A percentile compares a stretch with the other conserved stretches of the same genome.
Evolutionary conservation across 2,329 filamentous ascomycete species (phyloP).

Genomic region (Venturia oleaginea): DNA sequence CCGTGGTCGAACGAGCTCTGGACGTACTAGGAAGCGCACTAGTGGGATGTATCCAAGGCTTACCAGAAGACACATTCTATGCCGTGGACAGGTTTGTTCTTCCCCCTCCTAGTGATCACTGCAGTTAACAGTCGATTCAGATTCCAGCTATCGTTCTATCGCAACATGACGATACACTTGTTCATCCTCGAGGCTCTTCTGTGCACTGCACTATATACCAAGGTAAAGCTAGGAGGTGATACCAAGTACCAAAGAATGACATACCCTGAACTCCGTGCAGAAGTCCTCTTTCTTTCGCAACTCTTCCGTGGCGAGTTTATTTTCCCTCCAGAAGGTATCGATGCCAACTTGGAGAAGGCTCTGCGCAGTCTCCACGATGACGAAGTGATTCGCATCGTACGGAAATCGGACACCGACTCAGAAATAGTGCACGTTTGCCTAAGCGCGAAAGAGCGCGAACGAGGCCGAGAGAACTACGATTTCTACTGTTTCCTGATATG

Average conservation of each 20-base stretch:
- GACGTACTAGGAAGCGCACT: constrained; percentile 87
- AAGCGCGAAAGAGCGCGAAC: constrained; percentile 63
- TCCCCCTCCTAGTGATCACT: background rate
- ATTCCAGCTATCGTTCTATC: constrained; percentile 96
- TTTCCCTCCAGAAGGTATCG: constrained; percentile 79
- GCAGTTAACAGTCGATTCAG: constrained; percentile 20
- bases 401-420: constrained; percentile 29
- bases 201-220: constrained; percentile 80
- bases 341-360: constrained; percentile 71
- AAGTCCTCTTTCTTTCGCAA: constrained; percentile 80
- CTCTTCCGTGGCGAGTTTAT: constrained; percentile 97
- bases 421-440: constrained; percentile 62
- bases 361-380: constrained; percentile 69
- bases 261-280: constrained; percentile 62
- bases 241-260: constrained; percentile 69
- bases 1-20: constrained; percentile 80
- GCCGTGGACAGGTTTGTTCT: constrained; percentile 67
- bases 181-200: constrained; percentile 92
- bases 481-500: constrained; percentile 99
- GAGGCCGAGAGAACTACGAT: constrained; percentile 88
- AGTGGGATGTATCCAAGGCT: constrained; percentile 66
- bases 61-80: constrained; percentile 87
- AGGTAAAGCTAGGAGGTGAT: constrained; percentile 84
- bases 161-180: constrained; percentile 98
- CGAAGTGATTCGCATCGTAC: constrained; percentile 60